phyloP scores from a whole-genome alignment of 371 early-diverging fungal species.

The Paraphysoderma sedebokerense region DNA sequence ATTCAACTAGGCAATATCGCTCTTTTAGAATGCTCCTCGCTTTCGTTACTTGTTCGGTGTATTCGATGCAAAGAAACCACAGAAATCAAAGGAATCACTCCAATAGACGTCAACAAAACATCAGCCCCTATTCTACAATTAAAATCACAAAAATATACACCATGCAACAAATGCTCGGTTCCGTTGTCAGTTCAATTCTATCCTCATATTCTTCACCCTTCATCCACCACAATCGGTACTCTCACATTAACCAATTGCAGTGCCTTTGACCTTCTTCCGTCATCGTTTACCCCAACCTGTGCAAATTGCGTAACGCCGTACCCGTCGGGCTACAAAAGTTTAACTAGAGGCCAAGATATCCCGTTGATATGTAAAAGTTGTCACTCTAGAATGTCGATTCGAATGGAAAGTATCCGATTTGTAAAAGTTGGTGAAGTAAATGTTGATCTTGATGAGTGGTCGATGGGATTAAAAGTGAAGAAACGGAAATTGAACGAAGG shows the following conservation, averaged over 20 bases:
- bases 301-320: constrained; percentile 13
- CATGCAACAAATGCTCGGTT: constrained; percentile 48
- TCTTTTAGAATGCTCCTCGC: constrained; percentile 33
- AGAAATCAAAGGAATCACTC: constrained; percentile 31
- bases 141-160: constrained; percentile 28
- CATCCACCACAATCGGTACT: constrained; percentile 39
- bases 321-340: background rate
- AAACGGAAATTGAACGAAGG: constrained; percentile 19
- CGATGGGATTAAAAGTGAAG: constrained; percentile 16
- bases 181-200: constrained; percentile 36
- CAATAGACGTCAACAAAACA: constrained; percentile 7
- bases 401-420: constrained; percentile 30
- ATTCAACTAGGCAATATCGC: constrained; percentile 36
- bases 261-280: constrained; percentile 46
- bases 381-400: constrained; percentile 11
- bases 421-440: constrained; percentile 16
- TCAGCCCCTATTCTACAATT: background rate
- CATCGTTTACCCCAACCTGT: constrained; percentile 44
- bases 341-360: constrained; percentile 1
- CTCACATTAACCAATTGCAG: constrained; percentile 49
- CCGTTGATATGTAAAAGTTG: constrained; percentile 8
- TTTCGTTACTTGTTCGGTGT: constrained; percentile 49
- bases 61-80: constrained; percentile 43
- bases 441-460: constrained; percentile 8
- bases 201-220: constrained; percentile 34